These are phyloP conservation scores for Leptographium wingfieldii DNA, from an alignment of 2,329 filamentous ascomycete genomes.

Conservation along the genomic window DNA sequence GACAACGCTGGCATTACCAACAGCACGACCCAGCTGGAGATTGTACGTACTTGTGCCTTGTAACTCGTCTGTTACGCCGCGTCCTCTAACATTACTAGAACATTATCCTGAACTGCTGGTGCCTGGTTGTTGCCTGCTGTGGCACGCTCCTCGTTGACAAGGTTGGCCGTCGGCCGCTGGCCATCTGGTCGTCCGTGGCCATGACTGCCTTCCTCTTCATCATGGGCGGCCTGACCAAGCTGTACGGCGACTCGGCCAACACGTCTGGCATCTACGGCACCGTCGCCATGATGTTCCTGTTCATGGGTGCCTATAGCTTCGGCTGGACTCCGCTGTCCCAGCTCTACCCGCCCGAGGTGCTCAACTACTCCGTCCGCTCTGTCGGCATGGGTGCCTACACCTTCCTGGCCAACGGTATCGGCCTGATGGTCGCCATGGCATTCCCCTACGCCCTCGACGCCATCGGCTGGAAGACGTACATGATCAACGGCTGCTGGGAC, in stretches of 20 bases:
- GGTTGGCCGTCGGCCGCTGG: constrained; percentile 12
- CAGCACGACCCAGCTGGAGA: constrained; percentile 12
- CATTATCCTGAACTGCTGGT: constrained; percentile 7
- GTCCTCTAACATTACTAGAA: not conserved
- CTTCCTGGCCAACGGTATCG: constrained; percentile 28
- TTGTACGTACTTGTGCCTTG: constrained; percentile 2
- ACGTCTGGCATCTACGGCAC: constrained; percentile 4
- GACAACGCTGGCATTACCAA: constrained; percentile 10
- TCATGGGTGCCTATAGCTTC: constrained; percentile 38
- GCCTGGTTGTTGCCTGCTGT: constrained; percentile 7
- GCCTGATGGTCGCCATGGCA: constrained; percentile 29
- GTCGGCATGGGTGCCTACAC: constrained; percentile 31
- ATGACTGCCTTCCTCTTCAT: constrained; percentile 15
- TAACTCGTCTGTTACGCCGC: too few relatives aligned
- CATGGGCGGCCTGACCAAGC: constrained; percentile 30
- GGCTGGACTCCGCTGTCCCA: constrained; percentile 35
- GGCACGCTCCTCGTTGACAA: constrained; percentile 15
- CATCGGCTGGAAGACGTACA: constrained; percentile 38
- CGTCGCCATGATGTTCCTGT: constrained; percentile 43
- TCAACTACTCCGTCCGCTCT: constrained; percentile 25
- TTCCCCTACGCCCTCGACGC: constrained; percentile 31
- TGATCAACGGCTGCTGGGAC: constrained; percentile 31
- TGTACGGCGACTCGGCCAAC: constrained; percentile 12
- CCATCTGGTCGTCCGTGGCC: constrained; percentile 30
- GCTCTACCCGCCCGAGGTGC: constrained; percentile 28